A percentile compares a stretch with the other conserved stretches of the same genome.
phyloP scores from a whole-genome alignment of 257 asterid genomes.

The Marsdenia floribunda region DNA sequence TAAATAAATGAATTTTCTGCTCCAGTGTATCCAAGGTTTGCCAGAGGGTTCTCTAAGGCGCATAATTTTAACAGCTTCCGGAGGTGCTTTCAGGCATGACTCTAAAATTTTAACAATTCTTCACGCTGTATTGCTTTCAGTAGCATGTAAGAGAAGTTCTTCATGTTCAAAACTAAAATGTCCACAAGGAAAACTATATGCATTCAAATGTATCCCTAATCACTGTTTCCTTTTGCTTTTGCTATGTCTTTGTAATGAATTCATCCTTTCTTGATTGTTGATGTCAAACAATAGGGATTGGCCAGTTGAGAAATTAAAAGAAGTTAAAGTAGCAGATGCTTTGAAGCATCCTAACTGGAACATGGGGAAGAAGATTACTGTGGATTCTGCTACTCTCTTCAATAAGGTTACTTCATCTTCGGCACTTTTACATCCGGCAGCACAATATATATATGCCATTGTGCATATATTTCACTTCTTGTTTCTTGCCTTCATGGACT shows the following conservation, averaged over 20 bases:
- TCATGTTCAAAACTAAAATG: neutral
- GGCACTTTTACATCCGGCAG: neutral
- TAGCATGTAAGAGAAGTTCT: neutral
- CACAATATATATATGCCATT: neutral
- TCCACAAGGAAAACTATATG: neutral
- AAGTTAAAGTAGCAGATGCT: slow-evolving; percentile 97
- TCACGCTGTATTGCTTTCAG: neutral
- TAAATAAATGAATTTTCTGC: slow-evolving; percentile 16
- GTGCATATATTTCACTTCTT: neutral
- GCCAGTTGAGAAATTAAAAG: slow-evolving; percentile 89
- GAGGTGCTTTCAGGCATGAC: slow-evolving; percentile 86
- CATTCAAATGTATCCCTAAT: neutral
- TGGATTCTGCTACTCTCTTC: slow-evolving; percentile 97
- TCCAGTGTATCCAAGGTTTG: slow-evolving; percentile 97
- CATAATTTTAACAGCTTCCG: slow-evolving; percentile 92
- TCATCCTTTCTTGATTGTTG: neutral
- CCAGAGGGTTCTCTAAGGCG: slow-evolving; percentile 97
- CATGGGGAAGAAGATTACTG: slow-evolving; percentile 97
- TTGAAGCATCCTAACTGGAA: slow-evolving; percentile 99
- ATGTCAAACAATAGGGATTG: slow-evolving; percentile 54
- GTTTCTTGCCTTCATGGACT: neutral
- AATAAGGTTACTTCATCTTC: slow-evolving; percentile 60
- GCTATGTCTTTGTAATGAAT: neutral
- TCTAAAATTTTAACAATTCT: neutral
- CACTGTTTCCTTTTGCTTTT: neutral